Evolutionary conservation across 2,329 filamentous ascomycete species (phyloP).

Genomic region (Trichoderma simmonsii): DNA sequence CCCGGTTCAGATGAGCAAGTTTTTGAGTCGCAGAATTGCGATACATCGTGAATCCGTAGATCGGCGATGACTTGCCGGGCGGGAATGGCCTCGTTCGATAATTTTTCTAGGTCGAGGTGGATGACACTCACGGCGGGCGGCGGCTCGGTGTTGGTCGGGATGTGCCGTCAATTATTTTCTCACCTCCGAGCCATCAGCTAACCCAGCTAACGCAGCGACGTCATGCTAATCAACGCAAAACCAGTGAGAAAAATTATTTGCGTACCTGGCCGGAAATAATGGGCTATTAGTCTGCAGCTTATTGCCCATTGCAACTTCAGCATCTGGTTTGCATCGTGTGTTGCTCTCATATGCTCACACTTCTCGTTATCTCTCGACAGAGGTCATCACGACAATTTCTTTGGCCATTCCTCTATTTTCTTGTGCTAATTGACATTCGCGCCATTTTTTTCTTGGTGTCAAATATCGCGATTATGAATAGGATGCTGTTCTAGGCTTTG

Average conservation of each 20-base stretch:
- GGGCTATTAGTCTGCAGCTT: neutral
- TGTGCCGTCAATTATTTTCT: neutral
- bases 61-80: neutral
- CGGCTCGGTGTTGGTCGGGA: constrained; percentile 8
- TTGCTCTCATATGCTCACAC: neutral
- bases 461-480: no score
- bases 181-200: constrained; percentile 1
- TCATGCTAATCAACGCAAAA: neutral
- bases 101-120: neutral
- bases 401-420: neutral
- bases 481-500: neutral
- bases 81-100: neutral
- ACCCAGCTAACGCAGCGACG: constrained; percentile 1
- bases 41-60: neutral
- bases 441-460: neutral
- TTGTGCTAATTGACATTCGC: neutral
- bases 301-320: neutral
- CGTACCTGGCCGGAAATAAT: neutral
- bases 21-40: neutral
- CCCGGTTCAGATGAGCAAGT: neutral
- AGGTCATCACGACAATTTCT: neutral
- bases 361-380: neutral
- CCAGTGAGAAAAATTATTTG: neutral
- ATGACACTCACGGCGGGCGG: neutral
- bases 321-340: neutral